Percentiles rank a stretch among this genome's conserved stretches.
These are phyloP conservation scores for Diatrype stigma DNA, from an alignment of 2,329 filamentous ascomycete species.

Conservation along the genomic window DNA sequence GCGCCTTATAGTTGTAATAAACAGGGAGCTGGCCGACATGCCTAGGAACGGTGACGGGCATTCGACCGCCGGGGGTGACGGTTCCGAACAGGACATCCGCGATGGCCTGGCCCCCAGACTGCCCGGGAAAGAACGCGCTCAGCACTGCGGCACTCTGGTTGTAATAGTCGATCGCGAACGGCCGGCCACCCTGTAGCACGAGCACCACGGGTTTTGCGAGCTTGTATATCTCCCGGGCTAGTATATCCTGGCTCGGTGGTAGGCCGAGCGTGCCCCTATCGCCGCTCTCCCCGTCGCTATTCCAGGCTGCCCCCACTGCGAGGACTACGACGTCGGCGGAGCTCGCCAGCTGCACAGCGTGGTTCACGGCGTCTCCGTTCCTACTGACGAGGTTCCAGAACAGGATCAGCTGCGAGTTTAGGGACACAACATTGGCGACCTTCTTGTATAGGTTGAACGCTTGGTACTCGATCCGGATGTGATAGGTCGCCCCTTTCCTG, in stretches of 20 bases:
- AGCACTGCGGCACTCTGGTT: conserved; percentile 34
- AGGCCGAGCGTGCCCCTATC: conserved; percentile 36
- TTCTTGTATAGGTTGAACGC: conserved; percentile 37
- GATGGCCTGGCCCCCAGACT: conserved; percentile 31
- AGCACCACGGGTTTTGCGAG: conserved; percentile 37
- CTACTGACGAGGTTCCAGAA: conserved; percentile 43
- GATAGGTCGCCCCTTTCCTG: conserved; percentile 26
- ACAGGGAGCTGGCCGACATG: conserved; percentile 32
- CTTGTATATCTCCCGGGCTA: conserved; percentile 33
- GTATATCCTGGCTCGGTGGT: conserved; percentile 31
- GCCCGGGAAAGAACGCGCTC: conserved; percentile 32
- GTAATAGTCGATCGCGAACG: conserved; percentile 38
- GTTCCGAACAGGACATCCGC: conserved; percentile 31
- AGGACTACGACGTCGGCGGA: conserved; percentile 35
- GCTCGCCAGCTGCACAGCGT: conserved; percentile 32
- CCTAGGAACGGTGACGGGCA: conserved; percentile 31
- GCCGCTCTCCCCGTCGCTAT: conserved; percentile 39
- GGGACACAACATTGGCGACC: conserved; percentile 33
- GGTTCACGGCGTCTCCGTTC: conserved; percentile 20
- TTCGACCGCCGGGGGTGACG: conserved; percentile 27
- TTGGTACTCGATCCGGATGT: conserved; percentile 37
- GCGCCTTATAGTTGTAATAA: conserved; percentile 31
- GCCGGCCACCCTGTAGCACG: conserved; percentile 37
- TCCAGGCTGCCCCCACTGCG: conserved; percentile 39
- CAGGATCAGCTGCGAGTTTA: conserved; percentile 38